Base-by-base conservation (phyloP, 1,139 yeast species). In the Debaryomyces psychrophilus region DNA sequence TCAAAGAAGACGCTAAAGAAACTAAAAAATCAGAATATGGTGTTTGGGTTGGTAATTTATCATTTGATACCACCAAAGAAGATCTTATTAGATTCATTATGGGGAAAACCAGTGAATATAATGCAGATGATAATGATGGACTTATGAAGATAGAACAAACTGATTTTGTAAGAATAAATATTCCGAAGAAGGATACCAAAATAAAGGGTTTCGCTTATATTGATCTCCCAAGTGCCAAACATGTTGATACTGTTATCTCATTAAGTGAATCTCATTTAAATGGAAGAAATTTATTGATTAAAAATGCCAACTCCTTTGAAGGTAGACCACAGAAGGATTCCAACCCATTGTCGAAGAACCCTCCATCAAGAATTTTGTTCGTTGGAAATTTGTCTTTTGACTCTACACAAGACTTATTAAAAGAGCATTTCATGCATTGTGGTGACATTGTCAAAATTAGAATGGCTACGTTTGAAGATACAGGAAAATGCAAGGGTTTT, bases 401-500 rank as follows among this genome's bases (percentile, higher is more conserved):
- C 64, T 87, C 97, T n/a, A 87, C 95, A 1, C 84, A 87, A 50
- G 95, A 86, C 26, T 69, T 83, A 52, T 73, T 93, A 37, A 84
- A 82, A 53, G 85, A 82, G 56, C 96, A 89, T 55, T 93, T 92
- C 72, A 79, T 79, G 60, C 82, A 75, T 55, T 85, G 88, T 60
- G 97, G 97, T 26, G 92, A 88, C 50, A 90, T 90, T 48, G 70
- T 77, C 27, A 82, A 81, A 56, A 82, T 92, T 45, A 81, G 99
- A 65, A 92, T 92, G 96, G 98, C 98, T 2, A 92, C 99, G 7
- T 93, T 93, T 65, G 93, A 93, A 68, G 99, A 93, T 61, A 74
- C 88, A 36, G 98, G 98, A 1, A 92, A 90, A 64, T 93, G 98
- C 72, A 93, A 93, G 65, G 99, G 99, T 1, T 93, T 92, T 73